Conservation (phyloP, 1,284 basidiomycete genomes). For the Trichosporon asahii region DNA sequence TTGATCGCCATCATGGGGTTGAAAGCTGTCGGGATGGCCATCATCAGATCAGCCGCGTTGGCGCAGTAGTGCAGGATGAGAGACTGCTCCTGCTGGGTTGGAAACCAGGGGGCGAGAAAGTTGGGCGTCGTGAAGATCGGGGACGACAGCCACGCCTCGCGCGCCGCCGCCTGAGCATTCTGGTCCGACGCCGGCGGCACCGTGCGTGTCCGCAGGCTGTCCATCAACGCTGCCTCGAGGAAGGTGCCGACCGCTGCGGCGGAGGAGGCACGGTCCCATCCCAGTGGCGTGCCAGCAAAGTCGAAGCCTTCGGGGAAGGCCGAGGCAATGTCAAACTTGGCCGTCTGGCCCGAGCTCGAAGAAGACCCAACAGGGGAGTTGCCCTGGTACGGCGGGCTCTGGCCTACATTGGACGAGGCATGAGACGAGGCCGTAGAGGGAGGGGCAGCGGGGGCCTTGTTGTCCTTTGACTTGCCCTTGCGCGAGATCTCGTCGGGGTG, state of each 20-base stretch:
- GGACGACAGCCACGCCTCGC: not conserved
- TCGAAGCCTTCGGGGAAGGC: slow-evolving; percentile 20
- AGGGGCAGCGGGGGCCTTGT: not conserved
- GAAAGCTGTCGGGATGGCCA: slow-evolving; percentile 52
- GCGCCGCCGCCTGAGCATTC: not conserved
- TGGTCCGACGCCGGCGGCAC: not conserved
- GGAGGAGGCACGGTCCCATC: slow-evolving; percentile 28
- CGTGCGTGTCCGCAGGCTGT: not conserved
- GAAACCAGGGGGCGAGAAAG: slow-evolving; percentile 48
- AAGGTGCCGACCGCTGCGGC: not conserved
- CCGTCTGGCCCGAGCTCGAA: not conserved
- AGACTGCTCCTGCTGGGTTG: slow-evolving; percentile 48
- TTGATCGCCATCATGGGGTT: slow-evolving; percentile 54
- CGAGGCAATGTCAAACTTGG: slow-evolving; percentile 17
- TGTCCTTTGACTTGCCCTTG: slow-evolving; percentile 17
- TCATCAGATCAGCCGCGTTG: slow-evolving; percentile 52
- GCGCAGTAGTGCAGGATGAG: slow-evolving; percentile 50
- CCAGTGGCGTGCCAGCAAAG: slow-evolving; percentile 13
- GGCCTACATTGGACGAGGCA: not conserved
- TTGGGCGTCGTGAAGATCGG: slow-evolving; percentile 16
- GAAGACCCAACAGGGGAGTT: not conserved
- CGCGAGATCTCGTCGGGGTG: slow-evolving; percentile 25
- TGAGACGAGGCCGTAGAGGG: not conserved
- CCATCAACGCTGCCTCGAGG: not conserved
- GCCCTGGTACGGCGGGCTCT: not conserved